A percentile compares a stretch with the other conserved stretches of the same genome.
These are phyloP conservation scores for Hypoxylon sp. DNA, from an alignment of 2,329 filamentous ascomycete genomes.

Conservation along the genomic window DNA sequence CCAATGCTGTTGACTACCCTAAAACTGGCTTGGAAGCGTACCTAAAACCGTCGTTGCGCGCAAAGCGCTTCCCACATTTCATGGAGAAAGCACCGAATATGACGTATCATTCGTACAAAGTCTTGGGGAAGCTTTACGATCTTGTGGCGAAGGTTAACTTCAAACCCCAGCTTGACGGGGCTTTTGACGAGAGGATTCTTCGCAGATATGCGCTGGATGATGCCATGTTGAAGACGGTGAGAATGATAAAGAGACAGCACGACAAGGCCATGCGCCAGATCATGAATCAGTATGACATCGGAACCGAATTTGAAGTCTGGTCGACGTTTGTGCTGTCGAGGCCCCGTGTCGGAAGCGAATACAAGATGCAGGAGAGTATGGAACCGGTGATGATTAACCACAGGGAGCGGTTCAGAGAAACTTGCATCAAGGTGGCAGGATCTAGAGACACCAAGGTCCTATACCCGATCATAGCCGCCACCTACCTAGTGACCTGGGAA, in stretches of 20 bases:
- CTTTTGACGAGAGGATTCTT: constrained; percentile 83
- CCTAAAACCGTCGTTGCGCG: constrained; percentile 72
- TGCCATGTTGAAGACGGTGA: constrained; percentile 68
- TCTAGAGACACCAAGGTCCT: constrained; percentile 69
- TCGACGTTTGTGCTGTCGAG: constrained; percentile 85
- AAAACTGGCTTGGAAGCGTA: constrained; percentile 86
- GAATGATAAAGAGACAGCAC: constrained; percentile 79
- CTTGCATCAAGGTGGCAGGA: constrained; percentile 75
- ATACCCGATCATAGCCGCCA: constrained; percentile 82
- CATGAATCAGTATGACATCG: constrained; percentile 86
- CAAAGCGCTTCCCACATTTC: constrained; percentile 82
- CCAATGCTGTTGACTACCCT: constrained; percentile 91
- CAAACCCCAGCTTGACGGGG: constrained; percentile 74
- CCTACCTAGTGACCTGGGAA: constrained; percentile 85
- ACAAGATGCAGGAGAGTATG: constrained; percentile 88
- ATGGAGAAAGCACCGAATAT: constrained; percentile 74
- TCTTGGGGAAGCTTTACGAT: constrained; percentile 88
- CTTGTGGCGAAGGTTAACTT: constrained; percentile 77
- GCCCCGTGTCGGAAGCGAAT: constrained; percentile 78
- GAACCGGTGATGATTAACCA: constrained; percentile 74
- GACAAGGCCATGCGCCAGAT: constrained; percentile 81
- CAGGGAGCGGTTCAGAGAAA: constrained; percentile 74
- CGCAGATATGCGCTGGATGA: constrained; percentile 68
- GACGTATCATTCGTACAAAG: constrained; percentile 75
- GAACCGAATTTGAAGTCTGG: constrained; percentile 93